These are phyloP conservation scores for Juncus effusus DNA, from an alignment of 176 grass and related monocot species.

Conservation along the genomic window DNA sequence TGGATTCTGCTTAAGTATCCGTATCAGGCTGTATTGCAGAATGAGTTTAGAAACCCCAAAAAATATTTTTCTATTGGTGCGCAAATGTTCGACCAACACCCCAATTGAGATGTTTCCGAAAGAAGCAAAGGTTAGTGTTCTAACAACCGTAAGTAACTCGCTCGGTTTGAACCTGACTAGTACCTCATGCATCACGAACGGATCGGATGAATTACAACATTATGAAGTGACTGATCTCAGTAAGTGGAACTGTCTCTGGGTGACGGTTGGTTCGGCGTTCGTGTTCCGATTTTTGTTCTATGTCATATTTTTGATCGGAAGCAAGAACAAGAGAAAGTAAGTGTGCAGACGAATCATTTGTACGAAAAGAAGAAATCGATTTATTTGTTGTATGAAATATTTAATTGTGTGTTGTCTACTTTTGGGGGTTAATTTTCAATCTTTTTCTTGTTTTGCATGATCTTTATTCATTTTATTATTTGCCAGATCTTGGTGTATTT, in stretches of 20 bases:
- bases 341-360: conserved; percentile 21
- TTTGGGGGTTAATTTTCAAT: too few relatives aligned
- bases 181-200: conserved; percentile 26
- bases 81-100: conserved; percentile 42
- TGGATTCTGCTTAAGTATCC: conserved; percentile 28
- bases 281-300: conserved; percentile 30
- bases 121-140: conserved; percentile 13
- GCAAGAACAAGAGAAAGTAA: conserved; percentile 2
- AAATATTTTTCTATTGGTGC: conserved; percentile 30
- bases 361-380: too few relatives aligned
- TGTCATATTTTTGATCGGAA: conserved; percentile 10
- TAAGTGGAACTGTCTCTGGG: conserved; percentile 31
- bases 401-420: too few relatives aligned
- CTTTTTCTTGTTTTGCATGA: too few relatives aligned
- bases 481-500: conserved; percentile 38
- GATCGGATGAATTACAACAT: conserved; percentile 8
- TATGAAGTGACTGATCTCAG: conserved; percentile 21
- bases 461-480: too few relatives aligned
- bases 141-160: conserved; percentile 1
- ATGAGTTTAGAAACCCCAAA: conserved; percentile 28
- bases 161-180: conserved; percentile 9
- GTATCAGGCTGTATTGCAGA: conserved; percentile 30
- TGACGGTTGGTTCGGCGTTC: conserved; percentile 24
- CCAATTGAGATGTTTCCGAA: conserved; percentile 16
- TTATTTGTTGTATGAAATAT: too few relatives aligned